Evolutionary conservation across 306 rosid genomes (phyloP).

Genomic region (Trifolium repens): DNA sequence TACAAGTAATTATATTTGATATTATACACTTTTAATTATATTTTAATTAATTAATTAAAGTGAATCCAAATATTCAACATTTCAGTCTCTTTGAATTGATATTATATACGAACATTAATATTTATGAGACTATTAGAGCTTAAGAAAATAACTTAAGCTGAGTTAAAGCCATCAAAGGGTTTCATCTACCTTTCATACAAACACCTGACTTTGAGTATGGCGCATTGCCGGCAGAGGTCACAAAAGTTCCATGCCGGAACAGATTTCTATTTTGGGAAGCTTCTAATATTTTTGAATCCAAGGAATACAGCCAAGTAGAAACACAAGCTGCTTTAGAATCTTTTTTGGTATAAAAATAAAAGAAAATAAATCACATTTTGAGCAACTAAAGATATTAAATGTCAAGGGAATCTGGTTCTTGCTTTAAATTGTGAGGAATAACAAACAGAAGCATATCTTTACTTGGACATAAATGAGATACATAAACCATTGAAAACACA

Average conservation of each 20-base stretch:
- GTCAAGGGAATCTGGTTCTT: slow-evolving; percentile 45
- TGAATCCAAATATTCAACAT: no score
- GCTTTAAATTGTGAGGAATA: slow-evolving; percentile 39
- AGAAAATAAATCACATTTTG: neutral
- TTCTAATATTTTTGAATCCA: slow-evolving; percentile 35
- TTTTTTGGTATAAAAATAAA: neutral
- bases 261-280: slow-evolving; percentile 11
- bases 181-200: neutral
- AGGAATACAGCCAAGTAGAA: slow-evolving; percentile 28
- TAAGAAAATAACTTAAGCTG: no score
- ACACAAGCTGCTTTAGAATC: neutral
- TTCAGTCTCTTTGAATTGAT: no score
- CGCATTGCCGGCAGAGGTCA: neutral
- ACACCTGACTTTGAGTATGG: neutral
- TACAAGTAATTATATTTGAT: no score
- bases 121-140: no score
- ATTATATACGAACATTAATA: no score
- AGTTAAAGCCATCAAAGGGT: no score
- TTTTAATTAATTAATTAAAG: no score
- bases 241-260: neutral
- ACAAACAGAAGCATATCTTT: slow-evolving; percentile 35
- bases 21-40: no score
- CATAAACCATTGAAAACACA: slow-evolving; percentile 21
- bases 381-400: slow-evolving; percentile 28
- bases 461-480: slow-evolving; percentile 31